Evolutionary conservation across 2,329 filamentous ascomycete species (phyloP), one percentile per base, ranked within the genome.

Genomic region (Byssothecium circinans): DNA sequence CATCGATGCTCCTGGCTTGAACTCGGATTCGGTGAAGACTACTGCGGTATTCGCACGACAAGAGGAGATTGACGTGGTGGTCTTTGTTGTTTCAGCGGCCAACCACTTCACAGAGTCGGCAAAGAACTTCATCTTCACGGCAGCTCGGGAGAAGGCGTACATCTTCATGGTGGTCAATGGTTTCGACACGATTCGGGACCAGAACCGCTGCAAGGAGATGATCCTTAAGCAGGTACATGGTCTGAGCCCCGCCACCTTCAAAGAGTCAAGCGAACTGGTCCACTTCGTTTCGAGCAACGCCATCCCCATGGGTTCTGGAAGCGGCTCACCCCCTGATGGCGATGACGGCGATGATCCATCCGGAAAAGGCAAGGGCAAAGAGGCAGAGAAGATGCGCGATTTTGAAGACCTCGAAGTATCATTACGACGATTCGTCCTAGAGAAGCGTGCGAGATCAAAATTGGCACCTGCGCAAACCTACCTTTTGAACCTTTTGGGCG

Each of bases 151-250:
- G 67, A 99, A 99, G 74, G 92, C 94, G 0, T 99, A 99, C 67
- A 91, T 99, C 53, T 99, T 99, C 71, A 95, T 99, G 71, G 94
- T 99, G 12, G 94, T 99, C 57, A 99, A 99, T 68, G 91, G 92
- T 15, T 99, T 91, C 63, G 94, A 99, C 72, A 87, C 88, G 52
- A 97, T 99, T 61, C 82, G 87, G 54, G 91, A 97, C 71, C 94
- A 96, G 75, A 81, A 89, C 50, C 81, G 92, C 49, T 97, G 92
- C 69, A 83, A 96, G 69, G 90, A 94, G 65, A 88, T 90, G 83
- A 94, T 99, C 41, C 71, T 99, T 49, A 91, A 96, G 61, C 92
- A 97, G 71, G 86, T 99, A 14, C 79, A 82, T 40, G 84, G 84
- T 20, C 79, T 99, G n/a, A 97, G 92, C 65, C 94, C 92, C 2